Evolutionary conservation across 139 green algal genomes (phyloP).

Genomic region (Eudorina sp.): DNA sequence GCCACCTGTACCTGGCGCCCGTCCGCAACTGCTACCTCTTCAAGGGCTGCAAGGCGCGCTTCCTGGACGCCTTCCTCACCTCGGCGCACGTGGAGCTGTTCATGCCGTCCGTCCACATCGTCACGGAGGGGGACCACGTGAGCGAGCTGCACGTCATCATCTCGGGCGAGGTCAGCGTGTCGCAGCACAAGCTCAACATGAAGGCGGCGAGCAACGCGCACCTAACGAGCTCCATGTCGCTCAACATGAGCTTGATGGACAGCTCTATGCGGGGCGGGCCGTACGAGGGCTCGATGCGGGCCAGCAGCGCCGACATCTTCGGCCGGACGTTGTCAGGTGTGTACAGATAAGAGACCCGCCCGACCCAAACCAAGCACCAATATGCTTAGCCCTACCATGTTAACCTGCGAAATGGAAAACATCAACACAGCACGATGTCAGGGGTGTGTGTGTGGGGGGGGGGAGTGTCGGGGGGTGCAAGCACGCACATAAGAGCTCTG

Average conservation of each 20-base stretch:
- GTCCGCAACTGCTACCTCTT: constrained; percentile 75
- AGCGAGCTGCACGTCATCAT: constrained; percentile 48
- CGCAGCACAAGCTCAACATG: constrained; percentile 27
- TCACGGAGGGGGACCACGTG: constrained; percentile 55
- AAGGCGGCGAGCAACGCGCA: not conserved
- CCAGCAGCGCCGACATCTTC: no score
- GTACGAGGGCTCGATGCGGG: not conserved
- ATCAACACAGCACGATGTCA: not conserved
- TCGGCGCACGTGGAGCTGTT: constrained; percentile 74
- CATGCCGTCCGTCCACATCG: constrained; percentile 58
- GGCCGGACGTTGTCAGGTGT: no score
- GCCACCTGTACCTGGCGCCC: constrained; percentile 52
- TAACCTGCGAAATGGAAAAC: no score
- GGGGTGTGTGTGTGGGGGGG: no score
- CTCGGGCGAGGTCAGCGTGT: constrained; percentile 13
- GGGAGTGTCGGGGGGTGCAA: no score
- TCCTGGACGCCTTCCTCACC: constrained; percentile 75
- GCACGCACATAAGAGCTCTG: no score
- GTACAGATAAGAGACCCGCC: no score
- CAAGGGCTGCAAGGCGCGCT: constrained; percentile 61
- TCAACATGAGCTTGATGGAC: no score
- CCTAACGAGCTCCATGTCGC: no score
- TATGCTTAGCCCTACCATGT: no score
- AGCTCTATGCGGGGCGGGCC: no score
- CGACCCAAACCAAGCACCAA: no score